Evolutionary conservation across 2,329 filamentous ascomycete genomes (phyloP).

Genomic region (Colletotrichum chlorophyti): DNA sequence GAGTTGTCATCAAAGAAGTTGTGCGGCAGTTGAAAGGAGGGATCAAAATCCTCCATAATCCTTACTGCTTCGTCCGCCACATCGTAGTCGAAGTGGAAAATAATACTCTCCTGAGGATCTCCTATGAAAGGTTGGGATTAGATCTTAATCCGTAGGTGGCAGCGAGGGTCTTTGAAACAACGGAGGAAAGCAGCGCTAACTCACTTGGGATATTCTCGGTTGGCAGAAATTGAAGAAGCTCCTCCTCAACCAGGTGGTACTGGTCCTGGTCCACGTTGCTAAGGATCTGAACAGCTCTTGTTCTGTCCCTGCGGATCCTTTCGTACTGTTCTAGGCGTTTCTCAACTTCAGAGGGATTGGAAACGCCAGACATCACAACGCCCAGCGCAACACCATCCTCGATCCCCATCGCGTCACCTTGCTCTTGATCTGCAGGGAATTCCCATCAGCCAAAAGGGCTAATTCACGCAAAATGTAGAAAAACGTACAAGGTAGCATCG

Average conservation of each 20-base stretch:
- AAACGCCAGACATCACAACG: conserved; percentile 34
- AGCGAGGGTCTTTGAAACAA: background rate
- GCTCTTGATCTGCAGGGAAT: conserved; percentile 42
- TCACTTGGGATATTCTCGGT: conserved; percentile 40
- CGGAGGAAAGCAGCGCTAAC: background rate
- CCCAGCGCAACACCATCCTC: conserved; percentile 44
- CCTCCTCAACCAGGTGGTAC: conserved; percentile 34
- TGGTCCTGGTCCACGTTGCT: conserved; percentile 45
- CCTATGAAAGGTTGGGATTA: background rate
- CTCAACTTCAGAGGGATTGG: conserved; percentile 30
- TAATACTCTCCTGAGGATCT: conserved; percentile 15
- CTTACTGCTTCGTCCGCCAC: conserved; percentile 26
- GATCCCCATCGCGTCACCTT: conserved; percentile 43
- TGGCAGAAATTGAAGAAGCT: conserved; percentile 36
- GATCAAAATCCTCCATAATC: conserved; percentile 31
- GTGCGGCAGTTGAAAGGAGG: conserved; percentile 27
- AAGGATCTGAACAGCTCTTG: conserved; percentile 46
- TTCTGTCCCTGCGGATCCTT: conserved; percentile 34
- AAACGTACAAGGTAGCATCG: conserved; percentile 45
- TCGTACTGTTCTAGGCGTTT: conserved; percentile 35
- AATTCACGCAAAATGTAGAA: background rate
- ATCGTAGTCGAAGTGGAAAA: conserved; percentile 32
- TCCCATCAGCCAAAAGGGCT: too few relatives aligned
- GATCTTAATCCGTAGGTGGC: too few relatives aligned
- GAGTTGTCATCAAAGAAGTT: conserved; percentile 33